phyloP scores from a whole-genome alignment of 1,284 basidiomycete species.

The Calocybe gambosa region DNA sequence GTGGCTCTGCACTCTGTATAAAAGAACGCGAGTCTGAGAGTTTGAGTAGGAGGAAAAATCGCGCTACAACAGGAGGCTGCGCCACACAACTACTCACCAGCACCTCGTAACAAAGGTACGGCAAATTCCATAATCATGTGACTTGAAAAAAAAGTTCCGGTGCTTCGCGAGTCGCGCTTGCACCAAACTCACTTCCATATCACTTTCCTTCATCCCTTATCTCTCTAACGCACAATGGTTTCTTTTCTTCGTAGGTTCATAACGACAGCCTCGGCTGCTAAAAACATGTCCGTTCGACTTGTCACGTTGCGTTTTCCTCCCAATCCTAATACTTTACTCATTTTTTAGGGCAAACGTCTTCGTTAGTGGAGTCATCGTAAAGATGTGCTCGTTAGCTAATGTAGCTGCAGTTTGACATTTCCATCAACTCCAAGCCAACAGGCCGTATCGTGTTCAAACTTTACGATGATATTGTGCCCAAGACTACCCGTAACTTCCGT shows the following conservation, averaged over 20 bases:
- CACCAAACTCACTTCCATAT: not conserved
- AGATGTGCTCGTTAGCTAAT: not conserved
- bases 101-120: constrained; percentile 1
- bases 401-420: constrained; percentile 66
- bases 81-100: constrained; percentile 1
- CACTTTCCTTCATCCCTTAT: not conserved
- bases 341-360: constrained; percentile 36
- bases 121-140: not conserved
- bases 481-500: constrained; percentile 78
- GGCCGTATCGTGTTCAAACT: constrained; percentile 76
- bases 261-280: constrained; percentile 27
- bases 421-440: constrained; percentile 60
- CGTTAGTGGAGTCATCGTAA: constrained; percentile 27
- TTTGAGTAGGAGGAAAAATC: not conserved
- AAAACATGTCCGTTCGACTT: constrained; percentile 27
- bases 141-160: constrained; percentile 11
- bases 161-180: constrained; percentile 4
- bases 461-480: constrained; percentile 63
- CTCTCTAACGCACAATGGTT: constrained; percentile 21
- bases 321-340: constrained; percentile 3
- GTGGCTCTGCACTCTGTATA: too few species aligned
- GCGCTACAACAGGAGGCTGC: not conserved
- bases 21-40: not conserved
- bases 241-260: constrained; percentile 30
- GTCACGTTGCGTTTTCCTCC: constrained; percentile 16